These are phyloP conservation scores for Porpolomopsis calyptriformis DNA, from an alignment of 768 basidiomycete species.

Conservation along the genomic window DNA sequence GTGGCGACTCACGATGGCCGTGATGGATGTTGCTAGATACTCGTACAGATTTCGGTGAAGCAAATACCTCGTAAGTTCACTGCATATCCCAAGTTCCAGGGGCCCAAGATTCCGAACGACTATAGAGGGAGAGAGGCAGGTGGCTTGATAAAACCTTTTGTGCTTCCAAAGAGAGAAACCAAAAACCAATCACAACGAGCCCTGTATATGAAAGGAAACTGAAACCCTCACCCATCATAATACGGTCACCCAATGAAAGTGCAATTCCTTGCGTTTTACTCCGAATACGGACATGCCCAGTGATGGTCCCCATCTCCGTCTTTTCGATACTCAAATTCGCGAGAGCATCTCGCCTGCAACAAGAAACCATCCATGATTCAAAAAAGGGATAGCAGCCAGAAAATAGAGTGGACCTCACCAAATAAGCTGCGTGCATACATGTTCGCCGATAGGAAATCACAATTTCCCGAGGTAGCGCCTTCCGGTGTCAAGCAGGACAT, in stretches of 20 bases:
- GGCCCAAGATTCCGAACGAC: slow-evolving; percentile 20
- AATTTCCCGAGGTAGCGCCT: slow-evolving; percentile 89
- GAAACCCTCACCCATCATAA: slow-evolving; percentile 45
- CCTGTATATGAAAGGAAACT: background rate
- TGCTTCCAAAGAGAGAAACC: background rate
- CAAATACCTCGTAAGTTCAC: slow-evolving; percentile 34
- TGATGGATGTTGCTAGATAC: slow-evolving; percentile 30
- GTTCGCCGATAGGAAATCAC: slow-evolving; percentile 94
- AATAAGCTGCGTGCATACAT: slow-evolving; percentile 93
- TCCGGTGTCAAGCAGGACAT: slow-evolving; percentile 97
- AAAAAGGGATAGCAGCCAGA: background rate
- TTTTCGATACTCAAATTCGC: slow-evolving; percentile 92
- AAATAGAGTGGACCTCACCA: slow-evolving; percentile 42
- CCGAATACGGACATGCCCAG: slow-evolving; percentile 90
- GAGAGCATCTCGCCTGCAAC: slow-evolving; percentile 77
- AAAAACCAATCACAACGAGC: background rate
- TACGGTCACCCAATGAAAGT: slow-evolving; percentile 80
- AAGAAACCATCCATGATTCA: background rate
- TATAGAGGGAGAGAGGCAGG: slow-evolving; percentile 22
- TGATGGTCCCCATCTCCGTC: slow-evolving; percentile 68
- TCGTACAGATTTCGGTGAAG: slow-evolving; percentile 37
- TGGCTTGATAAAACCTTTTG: slow-evolving; percentile 6
- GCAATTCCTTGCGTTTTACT: slow-evolving; percentile 98
- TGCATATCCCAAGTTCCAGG: slow-evolving; percentile 22
- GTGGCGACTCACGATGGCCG: slow-evolving; percentile 48